A percentile compares a stretch with the other conserved stretches of the same genome.
Evolutionary conservation across 1,284 basidiomycete genomes (phyloP).

Genomic region (Sporisorium reilianum): DNA sequence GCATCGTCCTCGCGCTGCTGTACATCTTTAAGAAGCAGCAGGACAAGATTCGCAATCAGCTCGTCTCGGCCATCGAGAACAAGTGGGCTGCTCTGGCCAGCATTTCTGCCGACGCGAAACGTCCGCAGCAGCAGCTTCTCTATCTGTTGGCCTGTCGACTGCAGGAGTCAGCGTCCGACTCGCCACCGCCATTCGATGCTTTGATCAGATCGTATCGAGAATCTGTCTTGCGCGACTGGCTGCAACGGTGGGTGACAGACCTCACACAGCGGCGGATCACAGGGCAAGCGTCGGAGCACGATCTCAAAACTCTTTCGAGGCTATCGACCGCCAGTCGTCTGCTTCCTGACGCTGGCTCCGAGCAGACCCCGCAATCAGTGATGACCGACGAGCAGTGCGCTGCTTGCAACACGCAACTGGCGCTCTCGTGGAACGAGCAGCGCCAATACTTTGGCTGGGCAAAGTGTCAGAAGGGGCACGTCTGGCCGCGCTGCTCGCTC

Average conservation of each 20-base stretch:
- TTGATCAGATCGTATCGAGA: slow-evolving; percentile 8
- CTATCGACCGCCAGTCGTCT: not conserved
- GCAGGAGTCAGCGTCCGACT: not conserved
- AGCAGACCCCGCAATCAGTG: not conserved
- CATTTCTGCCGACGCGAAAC: not conserved
- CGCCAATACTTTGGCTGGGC: slow-evolving; percentile 30
- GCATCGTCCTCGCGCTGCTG: slow-evolving; percentile 18
- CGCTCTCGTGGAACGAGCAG: slow-evolving; percentile 11
- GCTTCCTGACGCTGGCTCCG: not conserved
- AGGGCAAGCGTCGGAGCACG: not conserved
- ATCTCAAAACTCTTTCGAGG: not conserved
- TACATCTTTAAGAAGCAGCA: slow-evolving; percentile 13
- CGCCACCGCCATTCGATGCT: not conserved
- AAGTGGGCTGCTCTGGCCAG: slow-evolving; percentile 13
- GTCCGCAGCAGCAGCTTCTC: slow-evolving; percentile 16
- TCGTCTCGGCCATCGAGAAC: slow-evolving; percentile 8
- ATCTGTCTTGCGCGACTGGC: slow-evolving; percentile 7
- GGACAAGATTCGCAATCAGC: slow-evolving; percentile 6
- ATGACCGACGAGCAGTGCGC: slow-evolving; percentile 29
- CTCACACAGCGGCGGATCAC: not conserved
- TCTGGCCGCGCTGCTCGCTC: slow-evolving; percentile 52
- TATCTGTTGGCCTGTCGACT: slow-evolving; percentile 25
- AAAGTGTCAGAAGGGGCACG: slow-evolving; percentile 33
- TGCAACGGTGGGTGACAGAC: not conserved
- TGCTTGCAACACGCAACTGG: slow-evolving; percentile 32